Evolutionary conservation across 768 basidiomycete genomes (phyloP), one percentile per base, ranked within the genome.

Genomic region (Hygrocybe punicea): DNA sequence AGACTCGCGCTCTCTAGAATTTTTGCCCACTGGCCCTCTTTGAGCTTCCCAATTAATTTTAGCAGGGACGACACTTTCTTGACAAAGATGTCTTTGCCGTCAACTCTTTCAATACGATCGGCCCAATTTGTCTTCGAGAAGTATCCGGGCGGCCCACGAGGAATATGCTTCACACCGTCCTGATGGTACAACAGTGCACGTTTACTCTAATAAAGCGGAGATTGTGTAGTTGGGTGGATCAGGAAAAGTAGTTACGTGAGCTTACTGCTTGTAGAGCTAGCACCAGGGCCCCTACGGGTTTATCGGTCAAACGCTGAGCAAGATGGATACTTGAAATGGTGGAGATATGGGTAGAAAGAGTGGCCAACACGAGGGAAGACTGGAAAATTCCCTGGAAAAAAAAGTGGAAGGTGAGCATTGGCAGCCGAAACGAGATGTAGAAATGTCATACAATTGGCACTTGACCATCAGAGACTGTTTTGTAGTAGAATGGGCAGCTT

Each of bases 251-350:
- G 40, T 6, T 16, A 14, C 14, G 19, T 3, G 19, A 4, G 19
- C 46, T 25, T 48, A 51, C 55, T 3, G 47, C 55, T 39, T 56
- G 55, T n/a, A 34, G 4, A 23, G 34, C 23, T 13, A 56, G 34
- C 2, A 56, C 19, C 1, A 56, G 48, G 16, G 47, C 55, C 10
- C 55, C 55, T 19, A 56, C 37, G 6, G 55, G 55, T 33, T 51
- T 35, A 14, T 48, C 55, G 3, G 17, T 13, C 14, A 21, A 48
- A 4, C 46, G 46, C 11, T 48, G 11, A 19, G 17, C 14, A 48
- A 21, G 46, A 19, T 48, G 4, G 24, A 48, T 19, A 19, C 19
- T 21, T 6, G 46, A 48, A 14, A 48, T 48, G 17, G 46, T 6
- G 3, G 14, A 4, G 24, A 48, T 5, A 48, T 48, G 46, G 4